Evolutionary conservation across 2,329 filamentous ascomycete genomes (phyloP), one percentile per base, ranked within the genome.

Genomic region (Phialophora expanda): DNA sequence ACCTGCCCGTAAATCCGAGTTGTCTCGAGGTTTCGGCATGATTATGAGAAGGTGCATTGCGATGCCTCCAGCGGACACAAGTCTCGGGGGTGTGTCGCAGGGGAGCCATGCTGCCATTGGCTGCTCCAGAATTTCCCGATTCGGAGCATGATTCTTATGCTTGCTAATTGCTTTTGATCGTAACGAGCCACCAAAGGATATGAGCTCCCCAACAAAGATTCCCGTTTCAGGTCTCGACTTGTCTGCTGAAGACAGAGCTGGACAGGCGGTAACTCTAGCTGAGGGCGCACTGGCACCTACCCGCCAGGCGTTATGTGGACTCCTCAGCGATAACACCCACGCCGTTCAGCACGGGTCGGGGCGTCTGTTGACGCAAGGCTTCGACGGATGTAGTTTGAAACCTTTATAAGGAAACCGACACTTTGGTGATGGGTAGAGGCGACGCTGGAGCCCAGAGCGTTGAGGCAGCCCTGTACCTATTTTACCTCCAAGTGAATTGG

Each of bases 51-150:
- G 1, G 8, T 26, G 46, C 20, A 14, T 12, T 50, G 24, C 2
- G 24, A 11, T 50, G 46, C 46, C n/a, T 22, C 46, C 4, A 4
- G 30, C 22, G 26, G 53, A 55, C 53, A 55, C 14, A 26, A 32
- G 22, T 50, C 4, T 2, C 14, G 22, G n/a, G n/a, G 20, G n/a
- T 6, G 46, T 50, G 46, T 9, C 20, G n/a, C 8, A 50, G 20
- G 12, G 46, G 8, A 24, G 4, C 12, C 46, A 1, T 11, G 44
- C 4, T 41, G 8, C 50, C 38, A 61, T 61, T 61, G 58, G 58
- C 44, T 20, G 7, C 24, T 34, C 5, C 46, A 61, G 46, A 61
- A 61, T 41, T 61, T 53, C 58, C 58, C 30, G 28, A 53, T 53
- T 14, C 6, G 58, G 58, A 53, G 58, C 30, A 53, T 61, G 58